Percentiles rank a stretch among this genome's conserved stretches.
Evolutionary conservation across 1,139 yeast genomes (phyloP).

Genomic region (Hansenula sp.): DNA sequence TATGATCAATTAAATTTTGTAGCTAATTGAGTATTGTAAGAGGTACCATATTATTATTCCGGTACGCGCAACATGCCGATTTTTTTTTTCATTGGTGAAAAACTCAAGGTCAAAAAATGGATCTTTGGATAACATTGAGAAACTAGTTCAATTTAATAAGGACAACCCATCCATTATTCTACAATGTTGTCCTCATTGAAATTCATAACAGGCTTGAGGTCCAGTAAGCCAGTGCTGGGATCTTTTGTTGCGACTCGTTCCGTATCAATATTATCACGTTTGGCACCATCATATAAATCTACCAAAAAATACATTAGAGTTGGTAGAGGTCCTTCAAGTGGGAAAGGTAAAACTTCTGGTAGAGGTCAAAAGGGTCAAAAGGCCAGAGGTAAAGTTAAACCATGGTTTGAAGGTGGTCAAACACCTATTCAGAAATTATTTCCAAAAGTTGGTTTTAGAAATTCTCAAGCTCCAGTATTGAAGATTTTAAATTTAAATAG

Average conservation of each 20-base stretch:
- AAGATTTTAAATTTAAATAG: slow-evolving; percentile 52
- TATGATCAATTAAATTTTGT: neutral
- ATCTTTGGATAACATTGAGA: neutral
- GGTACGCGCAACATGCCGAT: neutral
- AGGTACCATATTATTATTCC: neutral
- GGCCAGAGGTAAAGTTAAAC: slow-evolving; percentile 86
- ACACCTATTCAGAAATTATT: slow-evolving; percentile 87
- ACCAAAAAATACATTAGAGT: slow-evolving; percentile 56
- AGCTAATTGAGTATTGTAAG: too few relatives aligned
- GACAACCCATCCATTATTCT: too few relatives aligned
- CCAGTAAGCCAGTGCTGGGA: neutral
- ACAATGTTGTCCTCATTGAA: neutral
- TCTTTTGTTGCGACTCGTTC: slow-evolving; percentile 16
- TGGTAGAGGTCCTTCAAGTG: slow-evolving; percentile 97
- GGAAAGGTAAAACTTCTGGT: slow-evolving; percentile 90
- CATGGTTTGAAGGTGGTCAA: slow-evolving; percentile 99
- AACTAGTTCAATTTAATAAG: too few relatives aligned
- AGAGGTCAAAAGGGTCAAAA: slow-evolving; percentile 99
- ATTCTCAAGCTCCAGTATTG: slow-evolving; percentile 42
- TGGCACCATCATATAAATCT: slow-evolving; percentile 32
- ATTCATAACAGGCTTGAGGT: neutral
- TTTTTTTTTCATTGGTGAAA: neutral
- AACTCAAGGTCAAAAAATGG: neutral
- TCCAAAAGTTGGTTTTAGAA: slow-evolving; percentile 86
- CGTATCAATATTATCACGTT: slow-evolving; percentile 27